Percentiles rank a stretch among this genome's conserved stretches.
phyloP scores from a whole-genome alignment of 148 eudicot species.

The Persicaria tinctoria region DNA sequence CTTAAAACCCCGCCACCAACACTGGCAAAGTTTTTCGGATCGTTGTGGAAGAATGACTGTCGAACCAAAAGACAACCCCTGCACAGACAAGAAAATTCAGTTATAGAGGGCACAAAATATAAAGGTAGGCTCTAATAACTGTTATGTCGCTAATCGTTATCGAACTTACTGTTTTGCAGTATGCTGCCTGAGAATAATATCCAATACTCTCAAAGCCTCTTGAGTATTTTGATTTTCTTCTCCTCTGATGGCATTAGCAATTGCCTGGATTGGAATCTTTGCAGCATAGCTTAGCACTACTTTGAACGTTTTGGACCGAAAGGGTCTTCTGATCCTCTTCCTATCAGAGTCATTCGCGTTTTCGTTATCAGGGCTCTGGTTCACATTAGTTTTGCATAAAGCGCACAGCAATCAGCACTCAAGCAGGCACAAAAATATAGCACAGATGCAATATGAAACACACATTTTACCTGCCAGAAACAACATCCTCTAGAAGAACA shows the following conservation, averaged over 20 bases:
- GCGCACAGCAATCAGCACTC: background rate
- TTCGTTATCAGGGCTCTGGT: conserved; percentile 19
- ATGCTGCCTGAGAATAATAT: conserved; percentile 43
- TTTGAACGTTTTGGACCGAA: conserved; percentile 31
- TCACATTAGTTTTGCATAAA: conserved; percentile 25
- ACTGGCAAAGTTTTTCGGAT: conserved; percentile 30
- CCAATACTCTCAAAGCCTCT: conserved; percentile 50
- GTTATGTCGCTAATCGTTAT: no score
- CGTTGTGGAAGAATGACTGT: conserved; percentile 48
- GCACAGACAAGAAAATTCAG: background rate
- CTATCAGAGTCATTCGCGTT: conserved; percentile 28
- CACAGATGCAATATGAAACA: background rate
- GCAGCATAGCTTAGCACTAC: conserved; percentile 42
- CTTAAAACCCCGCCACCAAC: conserved; percentile 51
- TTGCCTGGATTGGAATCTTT: conserved; percentile 39
- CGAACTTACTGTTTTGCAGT: conserved; percentile 51
- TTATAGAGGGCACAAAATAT: background rate
- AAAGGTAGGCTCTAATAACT: background rate
- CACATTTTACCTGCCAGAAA: conserved; percentile 27
- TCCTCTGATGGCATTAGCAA: conserved; percentile 42
- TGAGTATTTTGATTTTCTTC: conserved; percentile 42
- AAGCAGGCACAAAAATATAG: no score
- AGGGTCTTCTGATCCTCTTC: conserved; percentile 29
- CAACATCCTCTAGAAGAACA: conserved; percentile 8
- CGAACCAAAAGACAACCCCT: conserved; percentile 58